Evolutionary conservation across 176 grass and related monocot species (phyloP).

Genomic region (Alopecurus myosuroides): DNA sequence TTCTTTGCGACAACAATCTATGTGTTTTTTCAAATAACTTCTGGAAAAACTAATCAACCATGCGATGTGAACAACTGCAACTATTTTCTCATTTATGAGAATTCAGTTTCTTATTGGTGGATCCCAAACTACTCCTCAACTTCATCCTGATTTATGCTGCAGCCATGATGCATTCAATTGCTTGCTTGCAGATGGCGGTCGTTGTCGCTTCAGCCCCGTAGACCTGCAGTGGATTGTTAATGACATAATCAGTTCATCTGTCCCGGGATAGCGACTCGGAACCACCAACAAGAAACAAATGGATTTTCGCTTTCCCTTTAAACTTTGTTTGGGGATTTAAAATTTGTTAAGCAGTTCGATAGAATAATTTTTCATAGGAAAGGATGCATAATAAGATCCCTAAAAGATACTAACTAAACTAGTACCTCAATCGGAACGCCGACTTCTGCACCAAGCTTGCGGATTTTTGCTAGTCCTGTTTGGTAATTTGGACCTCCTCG

Average conservation of each 20-base stretch:
- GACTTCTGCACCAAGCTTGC: slow-evolving; percentile 63
- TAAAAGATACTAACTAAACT: background rate
- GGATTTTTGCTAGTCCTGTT: slow-evolving; percentile 78
- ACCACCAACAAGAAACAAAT: background rate
- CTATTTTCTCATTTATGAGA: slow-evolving; percentile 17
- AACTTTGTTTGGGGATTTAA: background rate
- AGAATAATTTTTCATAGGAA: background rate
- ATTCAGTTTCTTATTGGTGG: slow-evolving; percentile 49
- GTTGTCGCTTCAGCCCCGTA: slow-evolving; percentile 90
- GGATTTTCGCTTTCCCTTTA: background rate
- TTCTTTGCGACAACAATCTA: background rate
- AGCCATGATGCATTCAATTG: slow-evolving; percentile 87
- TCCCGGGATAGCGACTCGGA: background rate
- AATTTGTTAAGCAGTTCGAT: background rate
- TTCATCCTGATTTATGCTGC: slow-evolving; percentile 25
- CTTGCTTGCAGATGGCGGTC: slow-evolving; percentile 93
- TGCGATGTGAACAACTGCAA: slow-evolving; percentile 11
- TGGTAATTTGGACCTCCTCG: slow-evolving; percentile 89
- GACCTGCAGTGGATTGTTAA: slow-evolving; percentile 45
- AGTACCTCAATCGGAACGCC: slow-evolving; percentile 74
- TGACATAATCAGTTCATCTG: background rate
- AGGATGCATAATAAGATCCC: background rate
- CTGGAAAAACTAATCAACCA: background rate
- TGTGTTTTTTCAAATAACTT: background rate
- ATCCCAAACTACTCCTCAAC: slow-evolving; percentile 21